Percentiles rank a stretch among this genome's conserved stretches.
Evolutionary conservation across 1,139 yeast species (phyloP).

Genomic region (Diutina mesorugosa): DNA sequence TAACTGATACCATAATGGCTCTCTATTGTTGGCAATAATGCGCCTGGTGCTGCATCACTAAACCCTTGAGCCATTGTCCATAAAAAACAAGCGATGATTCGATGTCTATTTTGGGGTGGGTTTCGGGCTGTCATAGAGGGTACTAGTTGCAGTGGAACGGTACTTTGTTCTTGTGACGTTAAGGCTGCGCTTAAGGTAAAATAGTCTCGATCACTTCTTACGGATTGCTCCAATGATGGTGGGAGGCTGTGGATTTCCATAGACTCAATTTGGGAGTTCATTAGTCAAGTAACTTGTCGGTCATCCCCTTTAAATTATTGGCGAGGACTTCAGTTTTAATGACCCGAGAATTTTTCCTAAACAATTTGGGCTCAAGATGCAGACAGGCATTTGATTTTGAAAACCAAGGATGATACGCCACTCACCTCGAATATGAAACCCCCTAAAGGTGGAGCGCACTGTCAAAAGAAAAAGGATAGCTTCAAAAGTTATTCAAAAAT

Average conservation of each 20-base stretch:
- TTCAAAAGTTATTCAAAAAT: no score
- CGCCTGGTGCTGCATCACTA: slow-evolving; percentile 32
- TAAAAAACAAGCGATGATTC: slow-evolving; percentile 26
- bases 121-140: slow-evolving; percentile 5
- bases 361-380: no score
- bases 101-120: slow-evolving; percentile 31
- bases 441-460: no score
- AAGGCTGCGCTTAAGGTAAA: background rate
- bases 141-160: background rate
- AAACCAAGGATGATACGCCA: no score
- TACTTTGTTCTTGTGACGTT: background rate
- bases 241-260: background rate
- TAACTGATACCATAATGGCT: slow-evolving; percentile 22
- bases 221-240: background rate
- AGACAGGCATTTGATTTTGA: no score
- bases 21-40: slow-evolving; percentile 28
- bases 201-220: background rate
- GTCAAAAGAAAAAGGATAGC: no score
- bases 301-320: no score
- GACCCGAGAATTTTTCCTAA: no score
- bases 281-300: no score
- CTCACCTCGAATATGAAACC: no score
- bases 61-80: slow-evolving; percentile 23
- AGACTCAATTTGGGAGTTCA: no score
- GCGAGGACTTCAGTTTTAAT: no score